Conservation (phyloP, 176 grass and related monocot species). For the Rhipidocladum racemiflorum region DNA sequence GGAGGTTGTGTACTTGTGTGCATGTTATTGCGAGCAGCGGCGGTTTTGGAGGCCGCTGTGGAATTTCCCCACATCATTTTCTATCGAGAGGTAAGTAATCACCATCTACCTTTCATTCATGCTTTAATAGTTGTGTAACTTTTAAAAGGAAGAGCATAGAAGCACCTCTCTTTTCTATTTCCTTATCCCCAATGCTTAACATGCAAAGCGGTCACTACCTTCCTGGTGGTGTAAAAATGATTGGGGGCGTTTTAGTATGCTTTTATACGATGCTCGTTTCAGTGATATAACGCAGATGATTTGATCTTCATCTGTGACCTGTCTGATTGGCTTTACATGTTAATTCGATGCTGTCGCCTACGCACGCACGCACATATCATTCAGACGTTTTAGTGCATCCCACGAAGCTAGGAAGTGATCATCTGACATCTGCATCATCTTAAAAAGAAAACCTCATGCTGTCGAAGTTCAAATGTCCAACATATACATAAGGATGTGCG, state of each 20-base stretch:
- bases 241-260: not conserved
- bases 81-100: no score
- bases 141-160: no score
- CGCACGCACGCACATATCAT: not conserved
- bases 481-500: not conserved
- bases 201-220: slow-evolving; percentile 31
- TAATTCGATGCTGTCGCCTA: not conserved
- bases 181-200: slow-evolving; percentile 1
- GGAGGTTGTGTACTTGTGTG: slow-evolving; percentile 21
- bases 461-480: not conserved
- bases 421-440: not conserved
- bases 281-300: not conserved
- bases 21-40: slow-evolving; percentile 28
- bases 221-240: slow-evolving; percentile 31
- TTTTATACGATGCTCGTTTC: not conserved
- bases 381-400: not conserved
- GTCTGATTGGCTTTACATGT: not conserved
- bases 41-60: slow-evolving; percentile 40
- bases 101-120: no score
- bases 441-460: not conserved
- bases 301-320: not conserved
- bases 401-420: not conserved
- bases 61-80: not conserved
- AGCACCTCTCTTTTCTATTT: not conserved
- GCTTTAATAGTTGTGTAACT: no score